These are phyloP conservation scores for Sporothrix inflata DNA, from an alignment of 2,329 filamentous ascomycete genomes.

Conservation along the genomic window DNA sequence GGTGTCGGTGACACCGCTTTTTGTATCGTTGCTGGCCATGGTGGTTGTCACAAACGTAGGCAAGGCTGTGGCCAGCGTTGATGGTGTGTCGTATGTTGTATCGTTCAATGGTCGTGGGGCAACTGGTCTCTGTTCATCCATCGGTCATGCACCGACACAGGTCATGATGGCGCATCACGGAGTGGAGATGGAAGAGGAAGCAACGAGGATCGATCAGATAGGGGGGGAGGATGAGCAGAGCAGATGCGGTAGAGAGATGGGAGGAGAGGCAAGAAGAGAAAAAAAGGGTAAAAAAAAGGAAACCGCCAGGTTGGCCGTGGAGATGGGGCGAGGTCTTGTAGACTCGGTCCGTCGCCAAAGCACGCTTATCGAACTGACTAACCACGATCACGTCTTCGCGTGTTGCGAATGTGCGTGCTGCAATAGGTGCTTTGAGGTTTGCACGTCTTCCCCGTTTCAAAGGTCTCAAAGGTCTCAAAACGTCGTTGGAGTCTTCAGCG, in stretches of 20 bases:
- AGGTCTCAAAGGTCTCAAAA: neutral
- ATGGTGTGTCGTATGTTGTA: neutral
- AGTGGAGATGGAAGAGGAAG: neutral
- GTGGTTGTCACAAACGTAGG: neutral
- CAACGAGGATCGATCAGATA: neutral
- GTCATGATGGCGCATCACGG: constrained; percentile 20
- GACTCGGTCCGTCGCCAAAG: neutral
- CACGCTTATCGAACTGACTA: neutral
- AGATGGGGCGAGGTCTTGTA: constrained; percentile 9
- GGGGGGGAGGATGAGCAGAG: neutral
- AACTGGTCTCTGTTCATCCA: neutral
- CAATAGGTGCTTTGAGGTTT: neutral
- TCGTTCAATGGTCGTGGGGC: neutral
- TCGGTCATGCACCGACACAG: constrained; percentile 20
- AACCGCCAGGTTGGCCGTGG: neutral
- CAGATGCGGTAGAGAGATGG: neutral
- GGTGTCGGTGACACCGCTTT: neutral
- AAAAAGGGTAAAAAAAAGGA: neutral
- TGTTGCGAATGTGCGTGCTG: neutral
- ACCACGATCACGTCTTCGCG: constrained; percentile 24
- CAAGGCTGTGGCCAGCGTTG: neutral
- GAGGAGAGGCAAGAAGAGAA: neutral
- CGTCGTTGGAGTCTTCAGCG: neutral
- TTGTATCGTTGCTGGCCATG: neutral
- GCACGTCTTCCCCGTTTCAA: neutral